Evolutionary conservation across 805 yeast species (phyloP).

Genomic region (Schwanniomyces polymorphus): DNA sequence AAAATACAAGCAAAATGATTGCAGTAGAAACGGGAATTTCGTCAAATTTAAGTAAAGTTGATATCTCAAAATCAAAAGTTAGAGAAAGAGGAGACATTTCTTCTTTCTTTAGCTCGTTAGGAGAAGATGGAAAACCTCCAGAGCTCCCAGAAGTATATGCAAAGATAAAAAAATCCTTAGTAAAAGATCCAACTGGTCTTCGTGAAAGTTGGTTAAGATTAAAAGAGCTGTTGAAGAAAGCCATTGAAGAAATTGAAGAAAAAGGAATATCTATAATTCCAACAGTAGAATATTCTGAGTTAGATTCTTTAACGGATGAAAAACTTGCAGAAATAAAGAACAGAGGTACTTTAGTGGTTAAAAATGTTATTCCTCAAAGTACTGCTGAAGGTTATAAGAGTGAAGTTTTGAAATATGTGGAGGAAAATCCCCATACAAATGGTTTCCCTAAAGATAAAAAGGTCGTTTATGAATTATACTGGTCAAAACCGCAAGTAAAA

Average conservation of each 20-base stretch:
- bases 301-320: constrained; percentile 3
- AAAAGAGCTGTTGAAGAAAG: constrained; percentile 18
- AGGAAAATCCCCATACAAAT: constrained; percentile 24
- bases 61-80: constrained; percentile 8
- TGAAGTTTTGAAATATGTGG: constrained; percentile 20
- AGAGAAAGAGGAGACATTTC: constrained; percentile 12
- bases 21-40: background rate
- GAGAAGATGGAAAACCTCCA: background rate
- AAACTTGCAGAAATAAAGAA: background rate
- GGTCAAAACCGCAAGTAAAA: constrained; percentile 38
- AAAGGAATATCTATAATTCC: constrained; percentile 23
- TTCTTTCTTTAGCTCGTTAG: constrained; percentile 8
- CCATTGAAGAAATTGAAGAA: constrained; percentile 14
- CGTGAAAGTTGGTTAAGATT: constrained; percentile 23
- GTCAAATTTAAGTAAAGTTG: constrained; percentile 2
- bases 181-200: constrained; percentile 3
- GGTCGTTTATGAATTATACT: constrained; percentile 32
- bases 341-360: constrained; percentile 28
- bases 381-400: constrained; percentile 20
- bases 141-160: constrained; percentile 4
- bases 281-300: constrained; percentile 16
- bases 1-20: background rate
- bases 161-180: constrained; percentile 1
- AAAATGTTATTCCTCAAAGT: constrained; percentile 25
- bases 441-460: constrained; percentile 23